A percentile compares a stretch with the other conserved stretches of the same genome.
These are phyloP conservation scores for Blastocystis sp. DNA, from an alignment of 352 stramenopile species.

Conservation along the genomic window DNA sequence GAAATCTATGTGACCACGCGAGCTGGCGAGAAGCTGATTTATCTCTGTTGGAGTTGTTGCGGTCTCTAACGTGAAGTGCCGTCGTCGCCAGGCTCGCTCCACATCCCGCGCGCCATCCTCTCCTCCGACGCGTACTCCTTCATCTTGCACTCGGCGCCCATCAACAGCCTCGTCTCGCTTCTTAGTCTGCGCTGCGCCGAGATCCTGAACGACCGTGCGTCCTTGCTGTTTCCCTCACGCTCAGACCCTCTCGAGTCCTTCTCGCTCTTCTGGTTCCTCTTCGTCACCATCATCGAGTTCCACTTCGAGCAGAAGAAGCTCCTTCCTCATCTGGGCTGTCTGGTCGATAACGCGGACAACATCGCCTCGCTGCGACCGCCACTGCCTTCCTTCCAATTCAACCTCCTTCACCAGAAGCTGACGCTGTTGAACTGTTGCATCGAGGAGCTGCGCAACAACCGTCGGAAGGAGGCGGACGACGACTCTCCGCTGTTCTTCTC, in stretches of 20 bases:
- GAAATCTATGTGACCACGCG: conserved; percentile 3
- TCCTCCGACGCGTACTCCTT: background rate
- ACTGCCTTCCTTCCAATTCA: conserved; percentile 43
- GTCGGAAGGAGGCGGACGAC: background rate
- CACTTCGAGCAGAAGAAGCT: conserved; percentile 26
- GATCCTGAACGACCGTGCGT: conserved; percentile 37
- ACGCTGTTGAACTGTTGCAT: conserved; percentile 63
- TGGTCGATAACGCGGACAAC: conserved; percentile 23
- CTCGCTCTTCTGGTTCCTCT: conserved; percentile 61
- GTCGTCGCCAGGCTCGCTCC: background rate
- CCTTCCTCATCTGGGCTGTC: conserved; percentile 40
- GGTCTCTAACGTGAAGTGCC: conserved; percentile 9
- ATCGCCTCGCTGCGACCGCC: conserved; percentile 1
- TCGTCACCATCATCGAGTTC: conserved; percentile 58
- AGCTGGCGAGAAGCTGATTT: background rate
- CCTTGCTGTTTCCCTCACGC: too few species aligned
- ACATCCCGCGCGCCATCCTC: background rate
- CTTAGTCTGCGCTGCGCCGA: conserved; percentile 29
- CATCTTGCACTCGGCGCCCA: conserved; percentile 24
- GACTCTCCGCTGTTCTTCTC: background rate
- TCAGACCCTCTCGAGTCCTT: conserved; percentile 10
- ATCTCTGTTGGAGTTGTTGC: background rate
- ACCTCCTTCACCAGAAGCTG: conserved; percentile 62
- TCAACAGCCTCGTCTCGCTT: conserved; percentile 31
- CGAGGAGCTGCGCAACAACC: conserved; percentile 50